Conservation (phyloP, 2,329 filamentous ascomycete genomes). For the Venturia carpophila region DNA sequence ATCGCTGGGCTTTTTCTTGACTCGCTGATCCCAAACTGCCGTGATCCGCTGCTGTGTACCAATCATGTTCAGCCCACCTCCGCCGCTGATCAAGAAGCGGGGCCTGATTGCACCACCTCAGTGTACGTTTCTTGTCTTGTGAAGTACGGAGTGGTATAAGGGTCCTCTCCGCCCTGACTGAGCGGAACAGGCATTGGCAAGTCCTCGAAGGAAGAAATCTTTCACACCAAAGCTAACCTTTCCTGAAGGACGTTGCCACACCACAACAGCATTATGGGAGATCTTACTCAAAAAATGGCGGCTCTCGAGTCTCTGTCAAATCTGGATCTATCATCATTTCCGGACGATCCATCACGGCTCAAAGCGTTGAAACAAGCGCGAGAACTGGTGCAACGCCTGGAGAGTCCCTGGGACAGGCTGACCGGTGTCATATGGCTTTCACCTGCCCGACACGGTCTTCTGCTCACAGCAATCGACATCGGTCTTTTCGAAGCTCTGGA, state of each 20-base stretch:
- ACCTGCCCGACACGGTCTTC: not conserved
- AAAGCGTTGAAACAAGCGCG: not conserved
- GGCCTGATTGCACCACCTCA: not conserved
- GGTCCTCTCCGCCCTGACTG: not conserved
- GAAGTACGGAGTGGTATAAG: not conserved
- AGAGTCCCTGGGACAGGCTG: not conserved
- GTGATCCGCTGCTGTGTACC: too few species aligned
- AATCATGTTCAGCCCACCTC: not conserved
- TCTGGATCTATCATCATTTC: not conserved
- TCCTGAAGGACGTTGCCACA: too few species aligned
- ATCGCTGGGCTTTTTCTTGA: not conserved
- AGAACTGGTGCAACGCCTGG: slow-evolving; percentile 5
- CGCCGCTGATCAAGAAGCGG: not conserved
- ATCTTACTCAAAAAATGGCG: not conserved
- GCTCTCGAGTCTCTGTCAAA: not conserved
- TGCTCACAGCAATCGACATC: not conserved
- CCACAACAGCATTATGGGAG: not conserved
- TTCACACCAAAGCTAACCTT: too few species aligned
- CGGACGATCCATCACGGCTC: not conserved
- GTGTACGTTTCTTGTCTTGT: not conserved
- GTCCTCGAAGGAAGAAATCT: too few species aligned
- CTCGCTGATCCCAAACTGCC: too few species aligned
- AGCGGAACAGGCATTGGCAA: too few species aligned
- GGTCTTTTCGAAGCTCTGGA: slow-evolving; percentile 5
- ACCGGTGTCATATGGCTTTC: not conserved